Percentiles rank a stretch among this genome's conserved stretches.
These are phyloP conservation scores for Dorcoceras hygrometricum DNA, from an alignment of 257 asterid genomes.

Conservation along the genomic window DNA sequence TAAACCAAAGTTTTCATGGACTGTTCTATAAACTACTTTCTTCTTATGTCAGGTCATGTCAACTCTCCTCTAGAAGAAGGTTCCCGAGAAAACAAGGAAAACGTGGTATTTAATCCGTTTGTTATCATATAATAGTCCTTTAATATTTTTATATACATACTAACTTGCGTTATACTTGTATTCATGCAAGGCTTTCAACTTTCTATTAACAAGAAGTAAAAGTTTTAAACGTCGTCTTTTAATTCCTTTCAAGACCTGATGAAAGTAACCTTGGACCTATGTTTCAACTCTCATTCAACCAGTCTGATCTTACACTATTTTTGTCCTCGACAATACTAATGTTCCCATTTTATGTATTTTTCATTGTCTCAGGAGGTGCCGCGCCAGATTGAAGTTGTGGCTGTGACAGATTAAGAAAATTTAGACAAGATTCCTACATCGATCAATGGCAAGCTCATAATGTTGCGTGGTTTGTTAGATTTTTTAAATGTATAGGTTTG, in stretches of 20 bases:
- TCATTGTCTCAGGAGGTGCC: neutral
- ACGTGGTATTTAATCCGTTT: constrained; percentile 43
- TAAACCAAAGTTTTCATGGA: neutral
- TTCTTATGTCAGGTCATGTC: constrained; percentile 37
- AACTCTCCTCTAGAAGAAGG: constrained; percentile 40
- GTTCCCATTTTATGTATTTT: neutral
- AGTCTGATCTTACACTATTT: no score
- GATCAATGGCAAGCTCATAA: neutral
- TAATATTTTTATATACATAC: neutral
- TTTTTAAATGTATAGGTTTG: neutral
- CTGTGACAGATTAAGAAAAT: neutral
- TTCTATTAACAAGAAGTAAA: no score
- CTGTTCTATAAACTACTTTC: neutral
- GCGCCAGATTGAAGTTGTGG: neutral
- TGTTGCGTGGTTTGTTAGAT: neutral
- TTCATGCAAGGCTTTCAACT: neutral
- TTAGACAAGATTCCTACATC: neutral
- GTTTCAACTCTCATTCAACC: neutral
- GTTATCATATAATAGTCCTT: neutral
- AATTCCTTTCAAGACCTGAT: neutral
- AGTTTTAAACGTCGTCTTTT: neutral
- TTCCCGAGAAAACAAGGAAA: constrained; percentile 76
- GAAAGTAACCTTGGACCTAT: neutral
- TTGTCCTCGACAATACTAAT: neutral
- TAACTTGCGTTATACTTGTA: neutral